Conservation (phyloP, 352 stramenopile genomes). For the Phytophthora idaei region DNA sequence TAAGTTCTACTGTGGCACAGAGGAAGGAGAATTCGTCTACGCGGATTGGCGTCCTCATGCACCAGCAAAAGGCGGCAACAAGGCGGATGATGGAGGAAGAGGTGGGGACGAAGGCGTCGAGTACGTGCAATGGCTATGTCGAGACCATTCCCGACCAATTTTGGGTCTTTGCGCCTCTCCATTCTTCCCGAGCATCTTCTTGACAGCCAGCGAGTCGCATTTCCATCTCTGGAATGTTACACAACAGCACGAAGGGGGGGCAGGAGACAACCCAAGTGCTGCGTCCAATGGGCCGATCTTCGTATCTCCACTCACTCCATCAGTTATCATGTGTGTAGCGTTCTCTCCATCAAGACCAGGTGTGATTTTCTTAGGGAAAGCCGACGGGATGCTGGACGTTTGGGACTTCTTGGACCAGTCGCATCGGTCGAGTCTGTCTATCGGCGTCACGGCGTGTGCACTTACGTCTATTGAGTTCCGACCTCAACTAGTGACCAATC, state of each 20-base stretch:
- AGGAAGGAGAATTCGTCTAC: conserved; percentile 92
- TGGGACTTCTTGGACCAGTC: conserved; percentile 95
- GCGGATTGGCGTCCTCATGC: conserved; percentile 88
- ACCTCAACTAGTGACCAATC: conserved; percentile 31
- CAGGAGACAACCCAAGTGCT: conserved; percentile 1
- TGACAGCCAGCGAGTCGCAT: conserved; percentile 89
- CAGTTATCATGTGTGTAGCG: conserved; percentile 80
- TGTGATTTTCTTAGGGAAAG: conserved; percentile 89
- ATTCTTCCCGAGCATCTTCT: conserved; percentile 91
- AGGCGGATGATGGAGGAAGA: conserved; percentile 44
- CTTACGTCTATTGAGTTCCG: conserved; percentile 90
- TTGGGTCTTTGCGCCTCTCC: conserved; percentile 84
- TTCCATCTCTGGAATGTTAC: conserved; percentile 94
- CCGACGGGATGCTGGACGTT: conserved; percentile 91
- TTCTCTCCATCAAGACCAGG: conserved; percentile 91
- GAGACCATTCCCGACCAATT: conserved; percentile 88
- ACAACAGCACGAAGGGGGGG: conserved; percentile 32
- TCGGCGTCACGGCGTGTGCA: conserved; percentile 83
- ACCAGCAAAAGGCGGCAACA: conserved; percentile 34
- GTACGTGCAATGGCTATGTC: conserved; percentile 91
- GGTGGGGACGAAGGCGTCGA: conserved; percentile 72
- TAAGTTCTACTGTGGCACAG: conserved; percentile 82
- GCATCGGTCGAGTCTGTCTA: conserved; percentile 79
- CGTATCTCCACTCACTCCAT: conserved; percentile 77
- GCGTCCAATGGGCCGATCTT: conserved; percentile 82